Evolutionary conservation across 176 grass and related monocot genomes (phyloP).

Genomic region (Thalia dealbata): DNA sequence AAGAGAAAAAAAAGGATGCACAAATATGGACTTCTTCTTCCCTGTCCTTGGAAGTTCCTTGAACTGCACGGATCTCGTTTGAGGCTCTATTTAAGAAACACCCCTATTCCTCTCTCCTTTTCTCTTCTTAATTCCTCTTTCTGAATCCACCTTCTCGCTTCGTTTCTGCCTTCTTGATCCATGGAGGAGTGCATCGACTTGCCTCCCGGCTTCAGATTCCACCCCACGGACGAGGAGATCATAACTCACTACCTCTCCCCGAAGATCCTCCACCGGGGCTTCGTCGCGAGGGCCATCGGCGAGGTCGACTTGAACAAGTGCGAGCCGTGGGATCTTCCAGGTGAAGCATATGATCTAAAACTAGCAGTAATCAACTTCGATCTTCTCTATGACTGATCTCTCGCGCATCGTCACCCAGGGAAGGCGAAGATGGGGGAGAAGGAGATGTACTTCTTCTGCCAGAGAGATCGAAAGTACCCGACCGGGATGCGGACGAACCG

Average conservation of each 20-base stretch:
- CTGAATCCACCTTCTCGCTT: neutral
- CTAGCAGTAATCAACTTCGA: too few species aligned
- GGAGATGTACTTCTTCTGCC: slow-evolving; percentile 9
- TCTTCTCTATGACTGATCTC: too few species aligned
- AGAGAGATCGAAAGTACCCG: slow-evolving; percentile 3
- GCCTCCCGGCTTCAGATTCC: slow-evolving; percentile 7
- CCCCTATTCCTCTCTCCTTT: neutral
- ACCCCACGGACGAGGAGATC: slow-evolving; percentile 12
- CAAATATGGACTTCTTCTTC: neutral
- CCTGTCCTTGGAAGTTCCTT: neutral
- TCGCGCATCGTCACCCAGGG: neutral
- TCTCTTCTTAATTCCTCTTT: neutral
- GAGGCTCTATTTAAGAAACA: neutral
- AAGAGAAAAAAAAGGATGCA: neutral
- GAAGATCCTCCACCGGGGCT: neutral
- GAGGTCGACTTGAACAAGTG: slow-evolving; percentile 11
- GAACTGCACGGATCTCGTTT: neutral
- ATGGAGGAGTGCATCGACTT: neutral
- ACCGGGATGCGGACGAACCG: slow-evolving; percentile 7
- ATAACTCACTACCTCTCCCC: slow-evolving; percentile 2
- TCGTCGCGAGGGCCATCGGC: neutral
- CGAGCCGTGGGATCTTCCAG: slow-evolving; percentile 9
- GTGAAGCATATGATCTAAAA: neutral
- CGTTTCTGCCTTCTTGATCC: neutral
- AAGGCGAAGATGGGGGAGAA: slow-evolving; percentile 12